A percentile compares a stretch with the other conserved stretches of the same genome.
Conservation (phyloP, 2,329 filamentous ascomycete genomes). For the Exophiala calicioides region DNA sequence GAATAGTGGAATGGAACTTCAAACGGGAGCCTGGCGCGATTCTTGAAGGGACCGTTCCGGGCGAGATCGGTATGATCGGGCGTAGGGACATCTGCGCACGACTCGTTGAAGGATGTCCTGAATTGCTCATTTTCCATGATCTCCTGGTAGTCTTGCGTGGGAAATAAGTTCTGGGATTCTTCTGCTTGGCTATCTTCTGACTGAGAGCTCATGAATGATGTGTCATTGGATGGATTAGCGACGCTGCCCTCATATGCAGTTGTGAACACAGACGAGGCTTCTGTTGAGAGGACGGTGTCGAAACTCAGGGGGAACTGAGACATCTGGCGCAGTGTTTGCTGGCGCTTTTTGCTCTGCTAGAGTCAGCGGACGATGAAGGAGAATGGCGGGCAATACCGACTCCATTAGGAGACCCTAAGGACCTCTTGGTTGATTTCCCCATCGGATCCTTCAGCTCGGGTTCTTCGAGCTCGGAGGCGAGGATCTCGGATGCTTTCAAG, state of each 20-base stretch:
- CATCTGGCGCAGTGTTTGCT: conserved; percentile 12
- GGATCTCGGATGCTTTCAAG: neutral
- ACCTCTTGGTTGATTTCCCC: conserved; percentile 13
- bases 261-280: conserved; percentile 18
- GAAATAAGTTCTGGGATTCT: conserved; percentile 20
- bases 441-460: conserved; percentile 16
- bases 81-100: neutral
- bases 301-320: conserved; percentile 13
- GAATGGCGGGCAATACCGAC: conserved; percentile 5
- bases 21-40: conserved; percentile 5
- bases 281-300: conserved; percentile 13
- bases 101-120: conserved; percentile 12
- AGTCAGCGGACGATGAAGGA: conserved; percentile 2
- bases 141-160: conserved; percentile 22
- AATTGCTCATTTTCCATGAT: conserved; percentile 20
- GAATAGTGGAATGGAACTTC: conserved; percentile 17
- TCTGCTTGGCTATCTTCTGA: neutral
- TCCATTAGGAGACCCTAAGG: conserved; percentile 11
- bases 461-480: neutral
- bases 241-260: conserved; percentile 2
- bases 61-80: conserved; percentile 31
- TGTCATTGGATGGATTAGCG: conserved; percentile 8
- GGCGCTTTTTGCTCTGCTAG: conserved; percentile 17
- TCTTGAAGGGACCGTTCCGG: conserved; percentile 41
- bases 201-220: conserved; percentile 11